Base-by-base conservation (phyloP, 495 filamentous ascomycete species). In the Penicillium roqueforti region DNA sequence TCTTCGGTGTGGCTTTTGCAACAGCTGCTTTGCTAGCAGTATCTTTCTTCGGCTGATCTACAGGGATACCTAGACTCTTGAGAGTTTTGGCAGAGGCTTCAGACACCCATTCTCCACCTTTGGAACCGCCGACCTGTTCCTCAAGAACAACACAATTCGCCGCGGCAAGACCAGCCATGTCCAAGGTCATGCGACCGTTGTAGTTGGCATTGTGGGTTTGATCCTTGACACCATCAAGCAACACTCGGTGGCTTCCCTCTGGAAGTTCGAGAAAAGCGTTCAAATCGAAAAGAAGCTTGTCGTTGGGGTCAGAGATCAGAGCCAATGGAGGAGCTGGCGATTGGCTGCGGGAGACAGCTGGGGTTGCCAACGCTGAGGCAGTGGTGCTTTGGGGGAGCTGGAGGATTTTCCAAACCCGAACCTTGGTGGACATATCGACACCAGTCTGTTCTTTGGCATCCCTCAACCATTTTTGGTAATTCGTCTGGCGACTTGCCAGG, bases 61-160 rank as follows among this genome's bases (percentile, higher is more conserved):
- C 57, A 1, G 75, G 57, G 6, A 82, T 65, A 4, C 79, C 70
- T 13, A 74, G 61, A 31, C 67, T 66, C 44, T 64, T 72, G 41
- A 76, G 59, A 18, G 66, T 62, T 53, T 72, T 58, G 48, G 72
- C 75, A 3, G 73, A 70, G 3, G 71, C 62, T 32, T 83, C 85
- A 6, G 87, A 89, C 7, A 85, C 76, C 77, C 80, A 91, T 37
- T 79, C 76, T 22, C 83, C 81, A 44, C 78, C 77, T 19, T 69
- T 77, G 16, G 74, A 66, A 11, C 72, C 77, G 14, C 74, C 68
- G n/a, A 86, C 70, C 54, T 80, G 74, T 62, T 95, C 91, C 66
- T 96, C 91, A 1, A 97, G 69, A 20, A 96, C 79, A 38, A 96
- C 73, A 10, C 84, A 79, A 53, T 87, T 79, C 51, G 86, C 85